Conservation (phyloP, 2,329 filamentous ascomycete genomes). For the Aspergillus brasiliensis region DNA sequence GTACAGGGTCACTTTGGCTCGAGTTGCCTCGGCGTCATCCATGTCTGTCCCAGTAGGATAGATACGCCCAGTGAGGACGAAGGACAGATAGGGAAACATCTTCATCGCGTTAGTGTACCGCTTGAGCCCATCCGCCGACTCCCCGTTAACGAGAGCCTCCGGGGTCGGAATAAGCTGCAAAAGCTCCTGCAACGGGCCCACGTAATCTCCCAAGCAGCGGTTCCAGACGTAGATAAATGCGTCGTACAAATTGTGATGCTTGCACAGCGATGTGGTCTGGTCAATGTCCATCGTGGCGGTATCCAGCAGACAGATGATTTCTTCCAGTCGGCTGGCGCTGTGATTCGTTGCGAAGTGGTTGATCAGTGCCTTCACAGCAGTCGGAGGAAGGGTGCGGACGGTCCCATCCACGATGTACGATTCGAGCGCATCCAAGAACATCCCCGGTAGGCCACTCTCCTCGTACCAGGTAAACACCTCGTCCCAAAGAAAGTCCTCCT, state of each 20-base stretch:
- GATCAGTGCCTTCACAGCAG: slow-evolving; percentile 83
- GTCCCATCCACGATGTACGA: slow-evolving; percentile 80
- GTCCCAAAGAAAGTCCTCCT: slow-evolving; percentile 84
- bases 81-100: slow-evolving; percentile 92
- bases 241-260: slow-evolving; percentile 89
- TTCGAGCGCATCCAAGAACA: slow-evolving; percentile 88
- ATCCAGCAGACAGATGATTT: slow-evolving; percentile 91
- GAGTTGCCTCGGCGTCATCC: slow-evolving; percentile 68
- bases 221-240: slow-evolving; percentile 98
- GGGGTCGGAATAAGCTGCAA: slow-evolving; percentile 51
- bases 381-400: slow-evolving; percentile 75
- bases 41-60: slow-evolving; percentile 84
- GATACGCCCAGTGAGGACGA: slow-evolving; percentile 82
- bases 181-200: slow-evolving; percentile 85
- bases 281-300: slow-evolving; percentile 91
- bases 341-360: slow-evolving; percentile 76
- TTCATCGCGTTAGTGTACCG: slow-evolving; percentile 73
- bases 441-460: slow-evolving; percentile 68
- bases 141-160: slow-evolving; percentile 33
- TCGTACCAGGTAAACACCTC: slow-evolving; percentile 90
- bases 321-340: slow-evolving; percentile 77
- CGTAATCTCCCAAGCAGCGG: slow-evolving; percentile 81
- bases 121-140: slow-evolving; percentile 59
- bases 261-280: slow-evolving; percentile 86
- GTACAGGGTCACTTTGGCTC: slow-evolving; percentile 86